Conservation (phyloP, 352 stramenopile genomes). For the Blastocystis hominis region DNA sequence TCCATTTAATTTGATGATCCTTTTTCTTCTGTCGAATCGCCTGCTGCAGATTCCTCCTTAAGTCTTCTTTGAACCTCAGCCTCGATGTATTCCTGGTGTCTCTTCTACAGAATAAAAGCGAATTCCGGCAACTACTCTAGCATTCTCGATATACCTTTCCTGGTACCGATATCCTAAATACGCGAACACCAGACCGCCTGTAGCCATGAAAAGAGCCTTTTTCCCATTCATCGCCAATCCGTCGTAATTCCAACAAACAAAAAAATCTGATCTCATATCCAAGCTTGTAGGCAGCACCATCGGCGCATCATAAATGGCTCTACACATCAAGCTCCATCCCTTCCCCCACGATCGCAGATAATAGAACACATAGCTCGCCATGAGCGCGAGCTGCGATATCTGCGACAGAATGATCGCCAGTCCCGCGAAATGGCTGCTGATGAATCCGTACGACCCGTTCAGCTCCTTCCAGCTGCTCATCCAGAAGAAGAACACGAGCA, state of each 20-base stretch:
- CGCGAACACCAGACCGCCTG: neutral
- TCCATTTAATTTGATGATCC: no score
- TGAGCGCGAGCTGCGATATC: slow-evolving; percentile 91
- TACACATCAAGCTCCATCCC: neutral
- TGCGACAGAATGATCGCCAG: slow-evolving; percentile 70
- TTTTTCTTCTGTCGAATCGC: neutral
- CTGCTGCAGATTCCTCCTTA: neutral
- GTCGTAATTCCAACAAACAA: neutral
- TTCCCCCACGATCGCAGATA: neutral
- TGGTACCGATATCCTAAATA: neutral
- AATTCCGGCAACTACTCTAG: neutral
- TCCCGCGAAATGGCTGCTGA: slow-evolving; percentile 44
- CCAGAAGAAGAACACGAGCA: slow-evolving; percentile 95
- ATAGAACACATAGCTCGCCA: slow-evolving; percentile 85
- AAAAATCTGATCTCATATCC: slow-evolving; percentile 29
- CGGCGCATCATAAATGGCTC: slow-evolving; percentile 32
- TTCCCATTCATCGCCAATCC: neutral
- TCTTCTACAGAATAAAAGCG: neutral
- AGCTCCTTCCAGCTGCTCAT: slow-evolving; percentile 94
- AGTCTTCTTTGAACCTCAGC: neutral
- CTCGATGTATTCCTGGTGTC: neutral
- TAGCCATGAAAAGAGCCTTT: neutral
- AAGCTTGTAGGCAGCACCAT: slow-evolving; percentile 47
- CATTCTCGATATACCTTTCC: neutral
- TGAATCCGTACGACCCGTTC: slow-evolving; percentile 65